Evolutionary conservation across 805 yeast species (phyloP), one percentile per base, ranked within the genome.

Genomic region (Myxozyma neotropica): DNA sequence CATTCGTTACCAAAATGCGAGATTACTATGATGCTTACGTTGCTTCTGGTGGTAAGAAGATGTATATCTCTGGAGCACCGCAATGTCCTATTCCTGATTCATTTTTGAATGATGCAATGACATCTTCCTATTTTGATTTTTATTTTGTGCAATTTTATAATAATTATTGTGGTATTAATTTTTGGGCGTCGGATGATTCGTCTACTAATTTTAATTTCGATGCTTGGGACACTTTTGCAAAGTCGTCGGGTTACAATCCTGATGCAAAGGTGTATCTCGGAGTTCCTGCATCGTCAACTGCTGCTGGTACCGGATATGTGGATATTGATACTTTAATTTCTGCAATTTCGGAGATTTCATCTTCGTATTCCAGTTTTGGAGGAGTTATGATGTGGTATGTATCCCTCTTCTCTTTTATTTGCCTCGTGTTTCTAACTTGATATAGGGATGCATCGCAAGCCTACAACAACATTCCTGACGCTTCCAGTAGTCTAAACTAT

Each of bases 341-440:
- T 36, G 68, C 73, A 19, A 63, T 71, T n/a, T 66, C 69, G 53
- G 38, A 54, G 42, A 57, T 59, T 47, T 35, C 46, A 6, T 27
- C 46, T 21, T 12, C 47, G 4, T 40, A 46, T n/a, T 71, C 78
- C 2, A 77, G 81, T 55, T 81, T 90, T 62, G 85, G 86, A 21
- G 86, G 89, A 33, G 81, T 90, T 65, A 82, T 86, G 79, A 75
- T 89, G 65, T 90, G 97, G 96, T 58, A 60, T 19, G 62, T 53
- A 15, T 19, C 19, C 10, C 82, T 10, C 6, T 26, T 43, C 19
- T 27, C 17, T 39, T 35, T 19, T 24, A 36, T 8, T 29, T 15
- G n/a, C n/a, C 8, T 12, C 12, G 21, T 17, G 36, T 13, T 38
- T 26, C 23, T 57, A 13, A 27, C 53, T n/a, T 10, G 5, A 33